Percentiles rank a stretch among this genome's conserved stretches.
Evolutionary conservation across 164 flowering plant species (phyloP).

Genomic region (Piper longum): DNA sequence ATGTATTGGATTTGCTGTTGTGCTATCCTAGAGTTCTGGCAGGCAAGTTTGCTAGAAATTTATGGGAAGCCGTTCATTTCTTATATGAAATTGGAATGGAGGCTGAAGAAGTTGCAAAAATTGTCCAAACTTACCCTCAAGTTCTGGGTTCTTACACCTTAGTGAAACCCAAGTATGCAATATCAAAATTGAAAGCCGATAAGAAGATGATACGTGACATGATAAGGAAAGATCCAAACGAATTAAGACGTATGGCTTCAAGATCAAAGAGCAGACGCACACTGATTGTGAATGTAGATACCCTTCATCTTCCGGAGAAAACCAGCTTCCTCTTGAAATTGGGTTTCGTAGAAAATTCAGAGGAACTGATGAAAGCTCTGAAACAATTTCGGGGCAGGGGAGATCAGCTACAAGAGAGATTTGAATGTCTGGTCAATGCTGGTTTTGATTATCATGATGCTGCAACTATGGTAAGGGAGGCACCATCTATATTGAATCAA

Average conservation of each 20-base stretch:
- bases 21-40: conserved; percentile 28
- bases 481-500: conserved; percentile 51
- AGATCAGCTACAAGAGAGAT: conserved; percentile 53
- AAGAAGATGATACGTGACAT: conserved; percentile 29
- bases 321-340: conserved; percentile 37
- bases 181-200: conserved; percentile 25
- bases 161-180: conserved; percentile 27
- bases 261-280: conserved; percentile 25
- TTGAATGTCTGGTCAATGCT: conserved; percentile 41
- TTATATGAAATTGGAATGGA: conserved; percentile 41
- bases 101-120: conserved; percentile 23
- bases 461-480: conserved; percentile 26
- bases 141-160: conserved; percentile 35
- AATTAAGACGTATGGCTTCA: conserved; percentile 32
- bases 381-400: conserved; percentile 49
- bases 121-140: conserved; percentile 23
- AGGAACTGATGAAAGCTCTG: conserved; percentile 36
- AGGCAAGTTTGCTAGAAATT: conserved; percentile 27
- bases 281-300: conserved; percentile 15
- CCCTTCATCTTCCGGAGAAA: conserved; percentile 18
- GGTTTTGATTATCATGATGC: conserved; percentile 46
- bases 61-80: conserved; percentile 27
- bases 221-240: conserved; percentile 39
- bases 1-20: conserved; percentile 24
- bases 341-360: conserved; percentile 40